phyloP scores from a whole-genome alignment of 306 rosid species.

The Clitoria ternatea region DNA sequence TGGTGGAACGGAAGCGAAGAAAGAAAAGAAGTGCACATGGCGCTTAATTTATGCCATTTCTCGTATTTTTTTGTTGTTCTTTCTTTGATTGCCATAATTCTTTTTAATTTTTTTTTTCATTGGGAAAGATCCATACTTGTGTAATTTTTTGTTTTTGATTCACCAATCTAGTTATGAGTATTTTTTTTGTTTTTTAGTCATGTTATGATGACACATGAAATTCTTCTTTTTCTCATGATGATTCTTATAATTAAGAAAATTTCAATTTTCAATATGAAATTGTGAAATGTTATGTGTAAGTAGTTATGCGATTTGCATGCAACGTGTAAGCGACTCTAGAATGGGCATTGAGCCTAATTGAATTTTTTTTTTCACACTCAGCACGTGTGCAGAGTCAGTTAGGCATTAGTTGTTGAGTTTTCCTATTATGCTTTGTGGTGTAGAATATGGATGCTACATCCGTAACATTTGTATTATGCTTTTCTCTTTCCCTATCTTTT shows the following conservation, averaged over 20 bases:
- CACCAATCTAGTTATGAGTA: background rate
- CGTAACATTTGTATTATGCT: too few relatives aligned
- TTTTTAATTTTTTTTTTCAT: background rate
- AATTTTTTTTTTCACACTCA: too few relatives aligned
- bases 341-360: background rate
- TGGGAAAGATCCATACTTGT: background rate
- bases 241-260: background rate
- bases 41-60: background rate
- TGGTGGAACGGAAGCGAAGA: background rate
- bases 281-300: background rate
- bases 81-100: background rate
- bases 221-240: background rate
- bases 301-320: background rate
- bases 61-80: background rate
- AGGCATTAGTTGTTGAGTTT: too few relatives aligned
- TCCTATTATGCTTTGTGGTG: too few relatives aligned
- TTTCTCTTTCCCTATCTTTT: too few relatives aligned
- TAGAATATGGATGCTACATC: too few relatives aligned
- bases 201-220: too few relatives aligned
- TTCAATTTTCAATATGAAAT: background rate
- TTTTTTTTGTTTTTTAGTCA: too few relatives aligned
- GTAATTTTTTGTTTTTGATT: background rate
- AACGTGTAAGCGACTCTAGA: too few relatives aligned
- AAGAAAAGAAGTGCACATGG: background rate
- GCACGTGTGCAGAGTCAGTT: too few relatives aligned